Conservation (phyloP, 352 stramenopile species). For the Nothophytophthora sp. region DNA sequence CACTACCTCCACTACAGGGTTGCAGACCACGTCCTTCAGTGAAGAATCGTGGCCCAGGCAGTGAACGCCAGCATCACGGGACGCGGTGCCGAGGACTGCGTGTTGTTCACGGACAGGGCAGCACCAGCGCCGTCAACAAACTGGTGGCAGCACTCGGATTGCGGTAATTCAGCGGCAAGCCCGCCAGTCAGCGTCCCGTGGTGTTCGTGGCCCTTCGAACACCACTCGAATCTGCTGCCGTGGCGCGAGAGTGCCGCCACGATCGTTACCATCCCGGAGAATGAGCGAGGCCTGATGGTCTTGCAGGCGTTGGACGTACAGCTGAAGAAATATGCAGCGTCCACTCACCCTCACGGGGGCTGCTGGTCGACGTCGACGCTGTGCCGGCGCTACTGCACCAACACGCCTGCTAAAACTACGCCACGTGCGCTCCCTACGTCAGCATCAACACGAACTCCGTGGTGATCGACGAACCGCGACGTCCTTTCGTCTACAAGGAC, state of each 20-base stretch:
- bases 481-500: slow-evolving; percentile 83
- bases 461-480: slow-evolving; percentile 30
- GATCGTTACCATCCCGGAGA: slow-evolving; percentile 73
- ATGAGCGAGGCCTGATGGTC: slow-evolving; percentile 55
- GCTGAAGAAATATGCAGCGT: slow-evolving; percentile 51
- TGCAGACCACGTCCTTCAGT: slow-evolving; percentile 94
- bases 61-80: slow-evolving; percentile 91
- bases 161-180: slow-evolving; percentile 19
- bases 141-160: slow-evolving; percentile 73
- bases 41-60: slow-evolving; percentile 94
- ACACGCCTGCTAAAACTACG: slow-evolving; percentile 97
- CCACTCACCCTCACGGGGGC: slow-evolving; percentile 92
- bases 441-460: slow-evolving; percentile 96
- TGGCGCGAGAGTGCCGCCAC: slow-evolving; percentile 93
- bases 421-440: slow-evolving; percentile 94
- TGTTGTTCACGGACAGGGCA: slow-evolving; percentile 94
- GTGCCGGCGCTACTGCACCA: slow-evolving; percentile 93
- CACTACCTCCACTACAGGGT: slow-evolving; percentile 72
- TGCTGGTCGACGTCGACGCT: slow-evolving; percentile 89
- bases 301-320: slow-evolving; percentile 42
- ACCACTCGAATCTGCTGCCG: slow-evolving; percentile 98
- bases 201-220: slow-evolving; percentile 96
- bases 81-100: slow-evolving; percentile 90
- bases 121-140: slow-evolving; percentile 84
- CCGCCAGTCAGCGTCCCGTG: slow-evolving; percentile 44